Evolutionary conservation across 1,139 yeast genomes (phyloP).

Genomic region (Debaryomyces singareniensis): DNA sequence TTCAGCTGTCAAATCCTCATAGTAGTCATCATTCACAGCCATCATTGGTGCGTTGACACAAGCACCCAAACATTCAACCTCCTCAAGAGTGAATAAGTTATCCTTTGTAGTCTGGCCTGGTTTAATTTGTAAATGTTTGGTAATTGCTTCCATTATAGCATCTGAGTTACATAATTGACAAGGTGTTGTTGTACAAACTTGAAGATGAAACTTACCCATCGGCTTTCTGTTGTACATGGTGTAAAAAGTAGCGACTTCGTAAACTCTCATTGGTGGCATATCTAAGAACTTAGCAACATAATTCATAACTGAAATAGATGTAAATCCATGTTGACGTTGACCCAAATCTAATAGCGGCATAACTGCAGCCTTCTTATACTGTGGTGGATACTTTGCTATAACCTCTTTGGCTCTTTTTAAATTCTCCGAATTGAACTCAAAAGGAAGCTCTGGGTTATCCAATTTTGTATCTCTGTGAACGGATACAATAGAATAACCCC

Average conservation of each 20-base stretch:
- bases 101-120: conserved; percentile 80
- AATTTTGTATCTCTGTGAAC: conserved; percentile 70
- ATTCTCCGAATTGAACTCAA: conserved; percentile 71
- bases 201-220: conserved; percentile 79
- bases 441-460: conserved; percentile 65
- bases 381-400: conserved; percentile 76
- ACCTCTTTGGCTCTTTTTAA: conserved; percentile 63
- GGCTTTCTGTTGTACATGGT: conserved; percentile 90
- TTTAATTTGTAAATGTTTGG: conserved; percentile 53
- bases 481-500: conserved; percentile 33
- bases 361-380: conserved; percentile 81
- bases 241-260: conserved; percentile 89
- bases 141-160: conserved; percentile 65
- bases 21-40: conserved; percentile 77
- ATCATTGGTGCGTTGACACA: conserved; percentile 91
- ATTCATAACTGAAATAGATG: conserved; percentile 88
- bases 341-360: conserved; percentile 87
- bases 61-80: conserved; percentile 90
- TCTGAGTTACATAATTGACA: conserved; percentile 85
- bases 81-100: conserved; percentile 73
- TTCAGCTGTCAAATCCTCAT: conserved; percentile 75
- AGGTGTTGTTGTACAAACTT: conserved; percentile 87
- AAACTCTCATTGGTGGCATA: conserved; percentile 94
- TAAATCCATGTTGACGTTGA: conserved; percentile 83
- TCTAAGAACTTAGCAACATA: conserved; percentile 82